These are phyloP conservation scores for Suhomyces ambrosiae DNA, from an alignment of 1,139 yeast genomes.

Conservation along the genomic window DNA sequence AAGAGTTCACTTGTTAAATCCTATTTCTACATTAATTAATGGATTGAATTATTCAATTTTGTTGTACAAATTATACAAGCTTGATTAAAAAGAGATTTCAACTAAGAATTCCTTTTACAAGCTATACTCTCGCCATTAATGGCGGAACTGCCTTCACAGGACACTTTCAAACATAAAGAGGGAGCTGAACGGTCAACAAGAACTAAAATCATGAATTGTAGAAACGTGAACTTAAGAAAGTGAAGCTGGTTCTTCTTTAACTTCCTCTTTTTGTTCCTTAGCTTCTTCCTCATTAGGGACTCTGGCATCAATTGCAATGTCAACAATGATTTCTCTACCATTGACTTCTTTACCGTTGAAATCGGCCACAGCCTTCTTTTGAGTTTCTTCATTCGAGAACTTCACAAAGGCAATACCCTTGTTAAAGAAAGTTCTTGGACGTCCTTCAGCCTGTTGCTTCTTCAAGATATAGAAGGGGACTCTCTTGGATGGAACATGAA, in stretches of 20 bases:
- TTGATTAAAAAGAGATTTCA: conserved; percentile 15
- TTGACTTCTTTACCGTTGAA: conserved; percentile 54
- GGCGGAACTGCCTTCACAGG: neutral
- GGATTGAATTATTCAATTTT: too few relatives aligned
- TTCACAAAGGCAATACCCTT: conserved; percentile 68
- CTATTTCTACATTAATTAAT: too few relatives aligned
- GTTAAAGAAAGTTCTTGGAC: conserved; percentile 45
- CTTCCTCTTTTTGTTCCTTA: conserved; percentile 10
- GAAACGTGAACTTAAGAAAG: conserved; percentile 2
- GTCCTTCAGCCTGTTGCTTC: conserved; percentile 32
- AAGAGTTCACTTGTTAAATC: too few relatives aligned
- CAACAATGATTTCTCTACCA: conserved; percentile 57
- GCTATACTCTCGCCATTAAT: conserved; percentile 2
- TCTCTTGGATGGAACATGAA: conserved; percentile 56
- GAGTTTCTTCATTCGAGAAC: conserved; percentile 50
- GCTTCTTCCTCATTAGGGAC: conserved; percentile 27
- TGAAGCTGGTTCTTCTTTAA: conserved; percentile 3
- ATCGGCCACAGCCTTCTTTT: conserved; percentile 50
- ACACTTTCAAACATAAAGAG: conserved; percentile 6
- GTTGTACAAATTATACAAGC: conserved; percentile 3
- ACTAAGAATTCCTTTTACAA: conserved; percentile 18
- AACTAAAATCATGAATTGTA: conserved; percentile 13
- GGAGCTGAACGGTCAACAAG: conserved; percentile 9
- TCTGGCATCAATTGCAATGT: conserved; percentile 57
- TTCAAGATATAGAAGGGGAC: conserved; percentile 43